Evolutionary conservation across 352 stramenopile species (phyloP), one percentile per base, ranked within the genome.

Genomic region (Saprolegnia diclina): DNA sequence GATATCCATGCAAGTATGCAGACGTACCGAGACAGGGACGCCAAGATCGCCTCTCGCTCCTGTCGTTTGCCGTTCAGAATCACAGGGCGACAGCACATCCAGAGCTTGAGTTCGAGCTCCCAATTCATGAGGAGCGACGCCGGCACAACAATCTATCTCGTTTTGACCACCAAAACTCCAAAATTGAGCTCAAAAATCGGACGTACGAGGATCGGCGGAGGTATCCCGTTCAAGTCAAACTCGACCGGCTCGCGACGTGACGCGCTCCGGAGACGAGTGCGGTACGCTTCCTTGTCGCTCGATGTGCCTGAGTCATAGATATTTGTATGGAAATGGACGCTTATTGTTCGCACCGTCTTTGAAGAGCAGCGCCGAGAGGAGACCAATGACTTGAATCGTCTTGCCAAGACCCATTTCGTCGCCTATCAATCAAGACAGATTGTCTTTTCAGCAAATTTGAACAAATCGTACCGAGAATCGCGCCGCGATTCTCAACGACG

Each of bases 351-450:
- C 35, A 59, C 83, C 81, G 40, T 78, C 81, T 21, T 72, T 72
- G 48, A 53, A 53, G 16, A 72, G 24, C 37, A 72, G 35, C 10
- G 65, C 65, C n/a, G 65, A 72, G 2, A 72, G n/a, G n/a, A 72
- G 59, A 19, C 55, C 76, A 54, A 72, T 72, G 14, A 95, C 77
- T 71, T 94, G 86, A 10, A 94, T 77, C 14, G 89, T 96, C 76
- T 96, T 96, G 5, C 89, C 87, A 24, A 92, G 66, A 19, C 79
- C 80, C 84, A 95, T 90, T 45, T 91, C 81, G 70, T 91, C 84
- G 13, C 77, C 81, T 19, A 96, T 24, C 3, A 59, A 19, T 13
- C 1, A 9, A n/a, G 13, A 59, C 19, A 14, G 3, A 19, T 1
- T 59, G 13, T 19, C 24, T 21, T 26, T 2, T 19, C n/a, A n/a